Evolutionary conservation across 345 rosid species (phyloP), one percentile per base, ranked within the genome.

Genomic region (Melaleuca quinquenervia): DNA sequence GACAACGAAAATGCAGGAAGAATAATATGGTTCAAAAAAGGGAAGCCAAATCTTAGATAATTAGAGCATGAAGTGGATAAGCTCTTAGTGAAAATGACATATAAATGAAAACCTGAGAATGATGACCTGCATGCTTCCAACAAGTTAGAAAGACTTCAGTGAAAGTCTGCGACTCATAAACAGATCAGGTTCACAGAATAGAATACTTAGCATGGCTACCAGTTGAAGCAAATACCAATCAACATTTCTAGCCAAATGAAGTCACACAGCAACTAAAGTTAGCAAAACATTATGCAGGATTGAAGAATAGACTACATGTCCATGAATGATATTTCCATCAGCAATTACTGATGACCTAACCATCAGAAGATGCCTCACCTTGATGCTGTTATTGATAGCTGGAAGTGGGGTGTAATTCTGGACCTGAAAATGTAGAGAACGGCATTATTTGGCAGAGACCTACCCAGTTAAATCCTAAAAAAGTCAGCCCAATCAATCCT

Each of bases 371-470:
- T 15, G 53, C 6, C 88, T 86, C 44, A 90, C 93, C 93, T 91
- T 91, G 84, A 91, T 91, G 86, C 92, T 90, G 86, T 92, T 92
- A 82, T 92, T 93, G 87, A 93, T 88, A 60, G 95, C 36, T 21
- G 93, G 95, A 82, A 86, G 91, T 7, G 92, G 92, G 44, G 92
- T 78, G 82, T 91, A 93, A 83, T 92, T 91, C 80, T 89, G 90
- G 83, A 93, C 95, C 94, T 92, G 92, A 84, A 75, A 80, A 83
- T 20, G 20, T 85, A 86, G 53, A 75, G 52, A 88, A 70, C 48
- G 9, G 14, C 48, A 36, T 70, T 70, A 18, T 70, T 70, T 70
- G 26, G 48, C 1, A 20, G 70, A 58, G 18, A n/a, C 36, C 18
- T n/a, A n/a, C 2, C 1, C 36, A 58, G 36, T 12, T n/a, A 58